These are phyloP conservation scores for Trametes sp. DNA, from an alignment of 1,284 basidiomycete genomes.

Conservation along the genomic window DNA sequence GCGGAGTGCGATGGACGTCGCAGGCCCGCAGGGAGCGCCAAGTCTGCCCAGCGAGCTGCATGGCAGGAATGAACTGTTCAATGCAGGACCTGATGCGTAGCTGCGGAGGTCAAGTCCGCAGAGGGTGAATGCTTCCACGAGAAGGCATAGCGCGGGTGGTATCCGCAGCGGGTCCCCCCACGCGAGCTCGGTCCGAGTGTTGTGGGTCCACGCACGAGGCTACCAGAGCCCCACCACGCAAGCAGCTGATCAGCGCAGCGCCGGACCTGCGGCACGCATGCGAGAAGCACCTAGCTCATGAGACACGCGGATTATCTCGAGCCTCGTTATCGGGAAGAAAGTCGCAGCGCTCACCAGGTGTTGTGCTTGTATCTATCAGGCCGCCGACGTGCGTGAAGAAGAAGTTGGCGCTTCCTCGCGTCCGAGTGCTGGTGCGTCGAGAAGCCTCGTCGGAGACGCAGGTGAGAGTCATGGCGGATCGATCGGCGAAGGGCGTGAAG, in stretches of 20 bases:
- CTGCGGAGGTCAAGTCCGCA: too few relatives aligned
- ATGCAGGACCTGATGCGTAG: too few relatives aligned
- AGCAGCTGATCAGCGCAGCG: neutral
- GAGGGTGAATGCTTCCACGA: neutral
- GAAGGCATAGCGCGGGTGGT: too few relatives aligned
- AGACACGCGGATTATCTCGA: neutral
- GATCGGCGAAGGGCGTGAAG: neutral
- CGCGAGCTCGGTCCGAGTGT: neutral
- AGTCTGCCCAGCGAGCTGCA: too few relatives aligned
- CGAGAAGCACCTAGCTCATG: neutral
- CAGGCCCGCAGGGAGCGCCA: too few relatives aligned
- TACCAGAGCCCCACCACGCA: neutral
- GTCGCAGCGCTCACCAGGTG: neutral
- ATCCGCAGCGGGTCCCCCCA: too few relatives aligned
- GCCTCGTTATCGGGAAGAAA: neutral
- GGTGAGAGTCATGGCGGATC: neutral
- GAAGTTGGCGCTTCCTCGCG: neutral
- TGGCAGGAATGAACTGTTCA: too few relatives aligned
- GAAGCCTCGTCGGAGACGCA: neutral
- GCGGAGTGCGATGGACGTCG: neutral
- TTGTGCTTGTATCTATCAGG: neutral
- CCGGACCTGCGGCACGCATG: neutral
- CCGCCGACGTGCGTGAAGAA: neutral
- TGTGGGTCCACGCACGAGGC: conserved; percentile 13
- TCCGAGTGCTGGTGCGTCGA: neutral